Evolutionary conservation across 176 grass and related monocot genomes (phyloP), one percentile per base, ranked within the genome.

Genomic region (Paspalum notatum): DNA sequence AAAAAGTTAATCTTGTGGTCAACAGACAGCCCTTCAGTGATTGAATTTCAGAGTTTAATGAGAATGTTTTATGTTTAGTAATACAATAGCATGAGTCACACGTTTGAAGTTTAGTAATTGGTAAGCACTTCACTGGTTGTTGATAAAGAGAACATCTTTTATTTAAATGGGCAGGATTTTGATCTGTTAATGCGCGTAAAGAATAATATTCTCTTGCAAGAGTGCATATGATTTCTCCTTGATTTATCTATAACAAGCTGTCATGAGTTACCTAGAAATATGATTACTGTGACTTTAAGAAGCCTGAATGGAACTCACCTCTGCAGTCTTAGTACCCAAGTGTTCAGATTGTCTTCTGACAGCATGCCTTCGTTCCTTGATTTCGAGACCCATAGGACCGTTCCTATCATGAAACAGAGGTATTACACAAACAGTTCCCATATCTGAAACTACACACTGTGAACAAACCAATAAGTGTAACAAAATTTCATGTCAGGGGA

Each of bases 311-410:
- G 53, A 62, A 77, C 48, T 83, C 66, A 78, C 85, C 73, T 53
- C 10, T 32, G 75, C 56, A 58, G 79, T 72, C 26, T 6, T 45
- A 20, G 20, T 83, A 37, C n/a, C 21, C 9, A 77, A 65, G n/a
- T 44, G 37, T 10, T 41, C 64, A 53, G 50, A 57, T 65, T 43
- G 12, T 50, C 64, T 81, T 81, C 86, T 58, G 57, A 16, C 56
- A 50, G 12, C 22, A 21, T 6, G 14, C 37, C 62, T 85, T 17
- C 41, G 48, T 32, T 82, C 52, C 68, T 89, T 81, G 57, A 85
- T 46, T 20, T 56, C 11, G 25, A 79, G 39, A 68, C 22, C 48
- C 68, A 85, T 81, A 17, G 87, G 82, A 62, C 76, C 87, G 68
- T 89, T 20, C 68, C 74, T 84, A 66, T 20, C 42, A 74, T 27